A percentile compares a stretch with the other conserved stretches of the same genome.
Evolutionary conservation across 345 rosid genomes (phyloP).

Genomic region (Ceriops decandra): DNA sequence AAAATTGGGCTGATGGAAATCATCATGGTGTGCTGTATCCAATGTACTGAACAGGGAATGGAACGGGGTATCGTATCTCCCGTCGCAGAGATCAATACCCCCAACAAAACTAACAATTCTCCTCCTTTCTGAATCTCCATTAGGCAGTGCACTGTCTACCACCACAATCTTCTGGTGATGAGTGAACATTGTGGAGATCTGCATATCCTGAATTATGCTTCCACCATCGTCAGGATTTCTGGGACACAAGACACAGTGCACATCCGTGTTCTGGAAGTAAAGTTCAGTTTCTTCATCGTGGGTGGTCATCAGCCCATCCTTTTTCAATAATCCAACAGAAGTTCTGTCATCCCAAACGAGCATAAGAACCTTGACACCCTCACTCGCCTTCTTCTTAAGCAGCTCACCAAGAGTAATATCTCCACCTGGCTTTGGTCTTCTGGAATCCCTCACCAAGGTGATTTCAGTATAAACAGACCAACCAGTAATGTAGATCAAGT

Average conservation of each 20-base stretch:
- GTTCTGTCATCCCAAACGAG: slow-evolving; percentile 99
- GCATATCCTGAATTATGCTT: slow-evolving; percentile 81
- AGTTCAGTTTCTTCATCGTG: slow-evolving; percentile 91
- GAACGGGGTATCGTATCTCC: slow-evolving; percentile 86
- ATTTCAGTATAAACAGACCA: slow-evolving; percentile 99
- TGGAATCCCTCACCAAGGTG: slow-evolving; percentile 71
- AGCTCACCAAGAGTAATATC: slow-evolving; percentile 75
- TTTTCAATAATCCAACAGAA: slow-evolving; percentile 76
- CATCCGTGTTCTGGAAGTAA: slow-evolving; percentile 63
- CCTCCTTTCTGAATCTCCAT: slow-evolving; percentile 49
- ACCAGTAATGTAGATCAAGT: slow-evolving; percentile 89
- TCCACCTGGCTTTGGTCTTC: slow-evolving; percentile 95
- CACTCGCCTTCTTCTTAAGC: slow-evolving; percentile 84
- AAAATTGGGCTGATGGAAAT: slow-evolving; percentile 97
- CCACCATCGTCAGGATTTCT: slow-evolving; percentile 98
- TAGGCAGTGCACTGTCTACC: slow-evolving; percentile 78
- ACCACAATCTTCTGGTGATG: slow-evolving; percentile 99
- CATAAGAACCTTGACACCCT: slow-evolving; percentile 88
- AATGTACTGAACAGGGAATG: slow-evolving; percentile 94
- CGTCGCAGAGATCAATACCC: slow-evolving; percentile 98
- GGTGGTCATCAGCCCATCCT: slow-evolving; percentile 94
- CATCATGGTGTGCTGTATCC: slow-evolving; percentile 93
- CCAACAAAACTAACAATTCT: slow-evolving; percentile 94
- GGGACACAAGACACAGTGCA: slow-evolving; percentile 86
- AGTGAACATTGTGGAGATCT: slow-evolving; percentile 92